Evolutionary conservation across 768 basidiomycete genomes (phyloP), one percentile per base, ranked within the genome.

Genomic region (Rhizopogon salebrosus): DNA sequence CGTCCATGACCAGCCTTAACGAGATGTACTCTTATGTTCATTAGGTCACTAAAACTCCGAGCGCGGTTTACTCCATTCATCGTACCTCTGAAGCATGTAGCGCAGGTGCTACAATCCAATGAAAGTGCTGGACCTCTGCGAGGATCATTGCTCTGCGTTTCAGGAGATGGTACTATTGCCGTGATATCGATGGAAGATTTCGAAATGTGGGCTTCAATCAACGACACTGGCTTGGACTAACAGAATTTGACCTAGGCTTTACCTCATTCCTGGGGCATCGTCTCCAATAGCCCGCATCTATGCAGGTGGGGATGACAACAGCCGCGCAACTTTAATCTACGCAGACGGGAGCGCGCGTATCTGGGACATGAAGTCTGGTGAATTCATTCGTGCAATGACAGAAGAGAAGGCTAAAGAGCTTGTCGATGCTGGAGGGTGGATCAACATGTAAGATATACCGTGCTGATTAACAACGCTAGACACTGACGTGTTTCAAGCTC

Each of bases 311-410:
- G 63, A 63, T 40, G 66, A 64, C 14, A 64, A 64, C n/a, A 79
- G 86, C 50, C 85, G 90, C 53, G 66, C 97, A 26, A 63, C 97
- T 48, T 70, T 95, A 6, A 67, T 87, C 1, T 98, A 98, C 66
- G 74, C 74, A 3, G 84, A 89, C 55, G 83, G 80, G 2, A 80
- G 85, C 50, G 90, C 89, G 1, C 76, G 97, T 38, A 69, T 95
- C 2, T 99, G 97, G 93, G 91, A 98, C 60, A 72, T 85, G 14
- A 80, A 82, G 55, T 87, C 85, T 0, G 79, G 79, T 52, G 94
- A 97, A 60, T 87, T 98, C 59, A 80, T 92, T 77, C 73, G 95
- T 45, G 89, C 92, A 0, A 90, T 90, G 79, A 77, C 77, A 5
- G 58, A 74, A 7, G 86, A 86, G 38, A 93, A 89, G 62, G 92